Conservation (phyloP, 1,284 basidiomycete genomes). For the Papiliotrema flavescens region DNA sequence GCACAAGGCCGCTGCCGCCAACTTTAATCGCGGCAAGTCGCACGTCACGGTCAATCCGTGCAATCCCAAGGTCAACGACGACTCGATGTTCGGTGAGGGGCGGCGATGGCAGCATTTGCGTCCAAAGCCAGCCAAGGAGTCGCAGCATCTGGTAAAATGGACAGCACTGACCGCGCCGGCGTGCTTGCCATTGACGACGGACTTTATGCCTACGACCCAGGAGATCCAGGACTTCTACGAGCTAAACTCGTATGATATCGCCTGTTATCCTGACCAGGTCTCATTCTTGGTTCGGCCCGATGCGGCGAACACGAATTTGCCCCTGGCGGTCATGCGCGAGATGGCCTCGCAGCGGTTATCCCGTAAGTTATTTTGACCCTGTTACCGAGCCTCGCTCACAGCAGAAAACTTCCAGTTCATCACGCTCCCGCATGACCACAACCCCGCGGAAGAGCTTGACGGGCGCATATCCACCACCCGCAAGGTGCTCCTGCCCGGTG, state of each 20-base stretch:
- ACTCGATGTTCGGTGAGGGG: slow-evolving; percentile 56
- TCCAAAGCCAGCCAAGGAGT: slow-evolving; percentile 57
- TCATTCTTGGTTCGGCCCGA: slow-evolving; percentile 61
- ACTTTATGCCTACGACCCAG: slow-evolving; percentile 71
- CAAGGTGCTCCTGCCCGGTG: slow-evolving; percentile 58
- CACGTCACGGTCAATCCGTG: slow-evolving; percentile 47
- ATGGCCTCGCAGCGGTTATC: slow-evolving; percentile 85
- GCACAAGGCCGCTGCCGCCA: slow-evolving; percentile 23
- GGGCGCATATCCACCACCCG: slow-evolving; percentile 30
- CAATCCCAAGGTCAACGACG: slow-evolving; percentile 31
- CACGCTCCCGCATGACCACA: slow-evolving; percentile 48
- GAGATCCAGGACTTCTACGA: slow-evolving; percentile 77
- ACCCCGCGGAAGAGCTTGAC: slow-evolving; percentile 21
- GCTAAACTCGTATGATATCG: slow-evolving; percentile 57
- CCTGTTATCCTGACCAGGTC: slow-evolving; percentile 45
- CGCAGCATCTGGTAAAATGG: slow-evolving; percentile 89
- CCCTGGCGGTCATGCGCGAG: slow-evolving; percentile 82
- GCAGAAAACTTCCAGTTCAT: slow-evolving; percentile 98
- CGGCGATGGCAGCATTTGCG: slow-evolving; percentile 85
- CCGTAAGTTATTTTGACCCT: slow-evolving; percentile 26
- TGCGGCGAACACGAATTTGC: slow-evolving; percentile 56
- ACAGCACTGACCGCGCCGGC: slow-evolving; percentile 74
- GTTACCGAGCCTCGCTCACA: not conserved
- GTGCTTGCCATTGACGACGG: slow-evolving; percentile 89
- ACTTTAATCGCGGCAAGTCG: slow-evolving; percentile 28